phyloP scores from a whole-genome alignment of 2,329 filamentous ascomycete genomes.

The Diaporthe sp. region DNA sequence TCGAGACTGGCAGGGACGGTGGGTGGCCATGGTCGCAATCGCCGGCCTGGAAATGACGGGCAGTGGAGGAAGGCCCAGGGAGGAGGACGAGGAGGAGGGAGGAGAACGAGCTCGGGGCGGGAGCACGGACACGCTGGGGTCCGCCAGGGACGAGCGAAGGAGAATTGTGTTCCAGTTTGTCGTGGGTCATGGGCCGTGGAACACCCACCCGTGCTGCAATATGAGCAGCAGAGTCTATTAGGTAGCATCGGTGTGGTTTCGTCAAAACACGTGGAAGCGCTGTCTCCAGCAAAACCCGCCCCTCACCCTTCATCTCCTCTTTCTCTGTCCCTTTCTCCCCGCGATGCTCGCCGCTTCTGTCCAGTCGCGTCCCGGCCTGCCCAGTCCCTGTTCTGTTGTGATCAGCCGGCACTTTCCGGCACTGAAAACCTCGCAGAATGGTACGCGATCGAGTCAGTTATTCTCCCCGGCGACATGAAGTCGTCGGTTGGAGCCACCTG shows the following conservation, averaged over 20 bases:
- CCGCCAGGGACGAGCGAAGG: slow-evolving; percentile 26
- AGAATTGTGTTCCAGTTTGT: slow-evolving; percentile 24
- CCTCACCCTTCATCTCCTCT: slow-evolving; percentile 26
- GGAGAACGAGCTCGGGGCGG: slow-evolving; percentile 28
- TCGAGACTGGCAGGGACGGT: slow-evolving; percentile 1
- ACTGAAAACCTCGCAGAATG: slow-evolving; percentile 32
- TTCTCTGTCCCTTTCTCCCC: slow-evolving; percentile 1
- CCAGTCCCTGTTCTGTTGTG: slow-evolving; percentile 20
- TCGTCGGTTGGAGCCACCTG: slow-evolving; percentile 17
- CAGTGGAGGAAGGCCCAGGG: slow-evolving; percentile 21
- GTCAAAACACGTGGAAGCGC: slow-evolving; percentile 33
- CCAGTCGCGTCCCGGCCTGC: slow-evolving; percentile 6
- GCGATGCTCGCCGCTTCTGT: slow-evolving; percentile 28
- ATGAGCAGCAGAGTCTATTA: slow-evolving; percentile 32
- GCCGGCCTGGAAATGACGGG: slow-evolving; percentile 20
- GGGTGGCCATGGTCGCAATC: slow-evolving; percentile 17
- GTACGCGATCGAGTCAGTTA: slow-evolving; percentile 32
- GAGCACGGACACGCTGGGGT: slow-evolving; percentile 37
- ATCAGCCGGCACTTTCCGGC: slow-evolving; percentile 31
- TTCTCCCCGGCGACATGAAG: slow-evolving; percentile 24
- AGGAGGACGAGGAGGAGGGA: slow-evolving; percentile 14
- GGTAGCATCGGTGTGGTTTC: slow-evolving; percentile 31
- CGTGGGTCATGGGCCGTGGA: slow-evolving; percentile 29
- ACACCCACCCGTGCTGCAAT: slow-evolving; percentile 6
- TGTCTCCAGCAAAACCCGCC: slow-evolving; percentile 16